phyloP scores from a whole-genome alignment of 1,284 basidiomycete species.

The Mycosarcoma mackinlayi region DNA sequence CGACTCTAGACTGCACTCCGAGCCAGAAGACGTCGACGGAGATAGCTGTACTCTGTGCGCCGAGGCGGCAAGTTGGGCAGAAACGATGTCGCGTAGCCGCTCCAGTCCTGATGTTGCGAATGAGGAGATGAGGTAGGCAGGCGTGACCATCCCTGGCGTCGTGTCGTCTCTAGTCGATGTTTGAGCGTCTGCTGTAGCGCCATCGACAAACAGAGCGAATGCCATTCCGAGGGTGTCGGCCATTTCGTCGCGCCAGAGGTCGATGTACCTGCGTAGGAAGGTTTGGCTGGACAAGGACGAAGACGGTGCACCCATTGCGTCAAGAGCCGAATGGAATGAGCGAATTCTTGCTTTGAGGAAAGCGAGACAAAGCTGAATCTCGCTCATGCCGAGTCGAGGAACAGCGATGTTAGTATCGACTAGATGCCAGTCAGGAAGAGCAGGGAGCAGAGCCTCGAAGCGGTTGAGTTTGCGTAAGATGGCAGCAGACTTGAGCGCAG shows the following conservation, averaged over 20 bases:
- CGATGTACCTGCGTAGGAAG: conserved; percentile 76
- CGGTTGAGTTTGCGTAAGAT: conserved; percentile 82
- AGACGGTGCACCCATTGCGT: conserved; percentile 46
- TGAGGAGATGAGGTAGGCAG: conserved; percentile 36
- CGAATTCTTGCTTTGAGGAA: conserved; percentile 76
- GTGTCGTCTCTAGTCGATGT: no score
- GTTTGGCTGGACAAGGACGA: conserved; percentile 29
- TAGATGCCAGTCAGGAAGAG: conserved; percentile 10
- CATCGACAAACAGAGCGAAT: conserved; percentile 86
- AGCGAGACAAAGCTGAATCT: conserved; percentile 76
- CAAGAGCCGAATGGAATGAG: conserved; percentile 72
- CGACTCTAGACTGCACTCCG: conserved; percentile 12
- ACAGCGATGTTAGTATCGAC: not conserved
- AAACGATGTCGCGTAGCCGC: conserved; percentile 18
- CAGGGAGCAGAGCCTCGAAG: conserved; percentile 17
- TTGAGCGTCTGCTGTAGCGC: conserved; percentile 40
- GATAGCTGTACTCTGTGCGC: not conserved
- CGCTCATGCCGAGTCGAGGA: conserved; percentile 70
- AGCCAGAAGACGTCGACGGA: not conserved
- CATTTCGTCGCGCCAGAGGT: conserved; percentile 88
- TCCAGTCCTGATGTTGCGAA: conserved; percentile 30
- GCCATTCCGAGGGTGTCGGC: conserved; percentile 91
- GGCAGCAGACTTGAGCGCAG: conserved; percentile 85
- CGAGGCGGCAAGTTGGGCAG: conserved; percentile 14
- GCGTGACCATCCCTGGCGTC: conserved; percentile 12